Conservation (phyloP, 2,329 filamentous ascomycete species). For the Pestalotiopsis sp. region DNA sequence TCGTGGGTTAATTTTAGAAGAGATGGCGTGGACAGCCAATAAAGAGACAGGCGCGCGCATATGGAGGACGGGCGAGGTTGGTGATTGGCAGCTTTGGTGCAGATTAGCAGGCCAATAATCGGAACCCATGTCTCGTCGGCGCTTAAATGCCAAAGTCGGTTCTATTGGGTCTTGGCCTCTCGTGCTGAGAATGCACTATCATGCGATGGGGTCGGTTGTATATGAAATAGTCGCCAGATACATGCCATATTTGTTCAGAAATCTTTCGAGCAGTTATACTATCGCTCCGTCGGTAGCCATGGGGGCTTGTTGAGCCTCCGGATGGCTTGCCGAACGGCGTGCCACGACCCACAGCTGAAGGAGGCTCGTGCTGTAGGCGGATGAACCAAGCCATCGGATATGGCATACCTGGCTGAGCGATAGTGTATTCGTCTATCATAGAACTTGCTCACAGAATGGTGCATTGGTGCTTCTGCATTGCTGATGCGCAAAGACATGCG, state of each 20-base stretch:
- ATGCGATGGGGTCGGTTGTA: not conserved
- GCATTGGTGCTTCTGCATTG: not conserved
- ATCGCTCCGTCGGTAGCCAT: not conserved
- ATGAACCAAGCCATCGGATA: not conserved
- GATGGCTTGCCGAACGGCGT: not conserved
- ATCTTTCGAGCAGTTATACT: not conserved
- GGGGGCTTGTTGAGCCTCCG: not conserved
- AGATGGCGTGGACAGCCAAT: slow-evolving; percentile 25
- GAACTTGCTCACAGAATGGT: not conserved
- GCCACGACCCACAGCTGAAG: not conserved
- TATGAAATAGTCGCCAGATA: not conserved
- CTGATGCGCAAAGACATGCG: not conserved
- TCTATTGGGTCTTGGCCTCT: slow-evolving; percentile 10
- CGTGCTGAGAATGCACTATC: not conserved
- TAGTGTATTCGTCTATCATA: not conserved
- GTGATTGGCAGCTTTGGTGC: slow-evolving; percentile 27
- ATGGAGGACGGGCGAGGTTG: slow-evolving; percentile 19
- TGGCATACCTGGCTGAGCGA: not conserved
- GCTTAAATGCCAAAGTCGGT: slow-evolving; percentile 30
- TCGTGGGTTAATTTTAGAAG: slow-evolving; percentile 32
- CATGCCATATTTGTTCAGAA: not conserved
- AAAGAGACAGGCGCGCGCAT: slow-evolving; percentile 23
- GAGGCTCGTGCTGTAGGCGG: not conserved
- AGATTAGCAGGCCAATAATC: slow-evolving; percentile 28
- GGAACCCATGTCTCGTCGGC: slow-evolving; percentile 25